phyloP scores from a whole-genome alignment of 1,284 basidiomycete genomes.

The Ceratobasidium theobromae region DNA sequence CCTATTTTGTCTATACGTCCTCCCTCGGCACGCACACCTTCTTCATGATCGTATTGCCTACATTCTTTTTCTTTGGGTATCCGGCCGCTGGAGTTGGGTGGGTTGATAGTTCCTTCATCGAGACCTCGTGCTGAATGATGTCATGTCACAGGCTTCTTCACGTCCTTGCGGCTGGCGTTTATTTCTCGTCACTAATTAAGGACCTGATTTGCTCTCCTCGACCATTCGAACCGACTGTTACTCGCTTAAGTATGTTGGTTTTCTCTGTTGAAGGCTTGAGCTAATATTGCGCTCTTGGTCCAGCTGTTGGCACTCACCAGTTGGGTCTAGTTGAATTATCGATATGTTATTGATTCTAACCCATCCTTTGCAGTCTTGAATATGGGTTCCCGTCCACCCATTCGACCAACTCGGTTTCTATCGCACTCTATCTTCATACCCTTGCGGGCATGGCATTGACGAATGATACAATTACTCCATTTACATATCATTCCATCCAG shows the following conservation, averaged over 20 bases:
- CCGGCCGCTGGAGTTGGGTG: slow-evolving; percentile 72
- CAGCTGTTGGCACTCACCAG: slow-evolving; percentile 82
- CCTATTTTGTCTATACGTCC: slow-evolving; percentile 89
- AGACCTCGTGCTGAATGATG: slow-evolving; percentile 1
- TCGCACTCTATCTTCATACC: slow-evolving; percentile 75
- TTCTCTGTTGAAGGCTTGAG: neutral
- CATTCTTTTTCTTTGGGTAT: slow-evolving; percentile 86
- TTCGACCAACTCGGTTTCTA: slow-evolving; percentile 87
- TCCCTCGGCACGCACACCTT: slow-evolving; percentile 91
- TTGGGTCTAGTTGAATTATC: neutral
- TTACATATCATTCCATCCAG: slow-evolving; percentile 50
- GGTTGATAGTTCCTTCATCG: slow-evolving; percentile 39
- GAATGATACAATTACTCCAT: slow-evolving; percentile 47
- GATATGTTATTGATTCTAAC: slow-evolving; percentile 41
- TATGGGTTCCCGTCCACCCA: slow-evolving; percentile 98
- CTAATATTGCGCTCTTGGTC: neutral
- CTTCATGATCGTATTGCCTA: slow-evolving; percentile 88
- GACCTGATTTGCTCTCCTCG: slow-evolving; percentile 90
- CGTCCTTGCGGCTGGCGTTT: slow-evolving; percentile 80
- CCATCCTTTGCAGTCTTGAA: slow-evolving; percentile 51
- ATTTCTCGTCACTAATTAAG: slow-evolving; percentile 80
- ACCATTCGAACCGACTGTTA: slow-evolving; percentile 88
- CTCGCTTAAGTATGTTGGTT: slow-evolving; percentile 67
- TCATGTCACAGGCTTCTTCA: slow-evolving; percentile 57
- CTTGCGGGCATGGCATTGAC: slow-evolving; percentile 45